Conservation (phyloP, 768 basidiomycete genomes). For the Erythrobasidium yunnanense region DNA sequence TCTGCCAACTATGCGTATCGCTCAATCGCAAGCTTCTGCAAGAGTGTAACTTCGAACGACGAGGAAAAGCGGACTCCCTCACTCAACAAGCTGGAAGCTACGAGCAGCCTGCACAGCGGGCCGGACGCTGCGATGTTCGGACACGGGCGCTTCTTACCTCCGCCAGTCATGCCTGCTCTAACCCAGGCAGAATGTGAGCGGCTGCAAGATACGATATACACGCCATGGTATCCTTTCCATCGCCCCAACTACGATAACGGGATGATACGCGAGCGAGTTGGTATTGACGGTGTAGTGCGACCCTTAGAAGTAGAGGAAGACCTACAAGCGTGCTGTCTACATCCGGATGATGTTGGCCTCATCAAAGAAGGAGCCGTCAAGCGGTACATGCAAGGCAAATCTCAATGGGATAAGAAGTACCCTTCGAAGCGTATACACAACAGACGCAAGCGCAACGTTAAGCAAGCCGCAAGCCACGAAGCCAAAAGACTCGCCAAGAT, state of each 20-base stretch:
- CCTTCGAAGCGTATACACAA: constrained; percentile 55
- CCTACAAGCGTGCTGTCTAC: constrained; percentile 56
- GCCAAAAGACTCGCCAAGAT: not conserved
- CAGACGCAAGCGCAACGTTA: constrained; percentile 43
- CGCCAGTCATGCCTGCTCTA: not conserved
- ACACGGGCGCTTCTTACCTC: not conserved
- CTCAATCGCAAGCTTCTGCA: constrained; percentile 43
- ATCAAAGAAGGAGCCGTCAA: constrained; percentile 63
- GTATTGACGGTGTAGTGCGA: constrained; percentile 67
- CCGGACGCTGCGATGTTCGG: not conserved
- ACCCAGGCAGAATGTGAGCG: not conserved
- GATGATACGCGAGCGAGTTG: constrained; percentile 87
- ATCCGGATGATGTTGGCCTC: constrained; percentile 57
- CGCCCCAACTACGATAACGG: constrained; percentile 42
- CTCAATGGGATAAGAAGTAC: constrained; percentile 59
- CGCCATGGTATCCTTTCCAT: constrained; percentile 30
- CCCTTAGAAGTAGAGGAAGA: constrained; percentile 62
- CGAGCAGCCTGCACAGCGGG: not conserved
- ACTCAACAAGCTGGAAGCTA: no score
- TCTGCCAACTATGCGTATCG: constrained; percentile 43
- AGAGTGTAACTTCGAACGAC: constrained; percentile 39
- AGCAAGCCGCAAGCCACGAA: not conserved
- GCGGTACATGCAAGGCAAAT: constrained; percentile 57
- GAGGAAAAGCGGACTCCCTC: not conserved
- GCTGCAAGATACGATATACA: constrained; percentile 35